Conservation (phyloP, 2,329 filamentous ascomycete species). For the Trichoderma brevicompactum region DNA sequence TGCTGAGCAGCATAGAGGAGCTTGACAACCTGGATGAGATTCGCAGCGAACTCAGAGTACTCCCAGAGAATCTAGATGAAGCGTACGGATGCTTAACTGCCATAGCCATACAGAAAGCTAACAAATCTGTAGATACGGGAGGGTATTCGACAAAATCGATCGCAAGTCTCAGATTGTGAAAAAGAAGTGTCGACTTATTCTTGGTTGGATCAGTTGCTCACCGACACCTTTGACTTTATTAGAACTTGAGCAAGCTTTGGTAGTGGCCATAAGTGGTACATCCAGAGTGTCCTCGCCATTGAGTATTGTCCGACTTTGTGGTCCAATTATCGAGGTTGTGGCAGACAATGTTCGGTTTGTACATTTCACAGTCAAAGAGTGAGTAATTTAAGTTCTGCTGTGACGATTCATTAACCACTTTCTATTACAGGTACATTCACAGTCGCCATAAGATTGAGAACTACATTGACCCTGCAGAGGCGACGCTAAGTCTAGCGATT, state of each 20-base stretch:
- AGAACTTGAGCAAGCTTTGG: neutral
- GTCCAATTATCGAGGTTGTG: neutral
- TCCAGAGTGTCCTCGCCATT: neutral
- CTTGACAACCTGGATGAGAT: neutral
- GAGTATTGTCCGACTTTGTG: neutral
- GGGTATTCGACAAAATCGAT: neutral
- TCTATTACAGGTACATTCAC: neutral
- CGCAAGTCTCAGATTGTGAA: neutral
- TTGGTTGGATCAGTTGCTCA: neutral
- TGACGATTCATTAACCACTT: neutral
- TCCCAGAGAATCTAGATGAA: neutral
- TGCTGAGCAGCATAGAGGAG: neutral
- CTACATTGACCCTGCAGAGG: neutral
- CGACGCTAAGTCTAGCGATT: neutral
- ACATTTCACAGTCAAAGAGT: neutral
- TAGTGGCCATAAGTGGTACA: neutral
- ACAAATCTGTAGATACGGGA: neutral
- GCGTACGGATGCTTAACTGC: neutral
- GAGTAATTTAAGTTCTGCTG: neutral
- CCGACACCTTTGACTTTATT: neutral
- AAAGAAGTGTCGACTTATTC: neutral
- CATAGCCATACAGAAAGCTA: neutral
- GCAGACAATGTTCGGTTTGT: neutral
- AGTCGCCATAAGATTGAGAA: neutral
- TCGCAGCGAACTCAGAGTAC: neutral